Evolutionary conservation across 2,329 filamentous ascomycete genomes (phyloP).

Genomic region (Sordariomycetes sp.): DNA sequence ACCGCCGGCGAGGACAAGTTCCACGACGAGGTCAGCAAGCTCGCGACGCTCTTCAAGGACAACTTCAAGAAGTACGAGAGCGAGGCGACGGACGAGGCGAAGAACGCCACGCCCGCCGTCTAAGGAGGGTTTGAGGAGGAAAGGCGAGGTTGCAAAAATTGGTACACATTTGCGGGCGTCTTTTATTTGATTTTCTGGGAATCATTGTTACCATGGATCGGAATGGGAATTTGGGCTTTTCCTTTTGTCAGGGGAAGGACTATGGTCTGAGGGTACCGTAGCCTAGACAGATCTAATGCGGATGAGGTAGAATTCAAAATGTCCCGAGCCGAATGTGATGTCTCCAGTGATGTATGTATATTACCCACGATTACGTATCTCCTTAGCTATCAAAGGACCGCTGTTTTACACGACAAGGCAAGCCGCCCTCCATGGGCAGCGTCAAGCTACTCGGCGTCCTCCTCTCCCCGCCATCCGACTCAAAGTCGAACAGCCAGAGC

Average conservation of each 20-base stretch:
- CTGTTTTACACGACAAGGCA: constrained; percentile 32
- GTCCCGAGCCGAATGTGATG: no score
- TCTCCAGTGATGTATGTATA: no score
- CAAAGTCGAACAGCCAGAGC: constrained; percentile 38
- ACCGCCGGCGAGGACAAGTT: constrained; percentile 73
- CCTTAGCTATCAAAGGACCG: not conserved
- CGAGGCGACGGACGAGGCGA: constrained; percentile 71
- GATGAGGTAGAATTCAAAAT: not conserved
- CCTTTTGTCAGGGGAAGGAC: not conserved
- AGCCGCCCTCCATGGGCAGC: constrained; percentile 50
- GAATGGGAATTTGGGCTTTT: not conserved
- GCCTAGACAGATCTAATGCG: not conserved
- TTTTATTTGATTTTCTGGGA: not conserved
- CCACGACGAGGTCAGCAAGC: constrained; percentile 78
- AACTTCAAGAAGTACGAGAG: constrained; percentile 96
- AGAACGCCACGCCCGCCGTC: constrained; percentile 47
- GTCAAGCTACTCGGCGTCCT: constrained; percentile 51
- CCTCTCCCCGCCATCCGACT: constrained; percentile 30
- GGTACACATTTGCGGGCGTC: not conserved
- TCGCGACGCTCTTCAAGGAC: constrained; percentile 81
- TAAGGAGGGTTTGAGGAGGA: not conserved
- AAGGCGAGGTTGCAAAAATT: not conserved
- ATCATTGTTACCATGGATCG: not conserved
- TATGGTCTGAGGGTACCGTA: not conserved
- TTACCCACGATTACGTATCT: not conserved